These are phyloP conservation scores for Rutstroemia sp. DNA, from an alignment of 2,329 filamentous ascomycete species.

Conservation along the genomic window DNA sequence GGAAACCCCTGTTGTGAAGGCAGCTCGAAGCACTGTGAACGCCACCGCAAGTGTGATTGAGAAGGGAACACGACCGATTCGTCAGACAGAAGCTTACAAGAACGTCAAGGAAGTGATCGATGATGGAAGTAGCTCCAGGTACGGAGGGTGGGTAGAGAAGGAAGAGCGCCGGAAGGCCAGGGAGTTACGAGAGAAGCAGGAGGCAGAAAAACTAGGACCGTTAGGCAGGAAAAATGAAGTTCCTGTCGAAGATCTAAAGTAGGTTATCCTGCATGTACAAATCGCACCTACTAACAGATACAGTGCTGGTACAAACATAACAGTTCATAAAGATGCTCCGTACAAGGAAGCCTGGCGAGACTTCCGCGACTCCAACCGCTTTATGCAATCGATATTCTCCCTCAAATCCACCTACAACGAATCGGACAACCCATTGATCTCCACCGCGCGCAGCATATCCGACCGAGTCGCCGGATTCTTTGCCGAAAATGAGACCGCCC, in stretches of 20 bases:
- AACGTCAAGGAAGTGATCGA: slow-evolving; percentile 94
- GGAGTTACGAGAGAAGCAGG: slow-evolving; percentile 63
- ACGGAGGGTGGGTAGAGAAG: slow-evolving; percentile 95
- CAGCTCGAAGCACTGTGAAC: slow-evolving; percentile 76
- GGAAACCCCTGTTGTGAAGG: slow-evolving; percentile 91
- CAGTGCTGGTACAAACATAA: slow-evolving; percentile 90
- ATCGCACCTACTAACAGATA: slow-evolving; percentile 27
- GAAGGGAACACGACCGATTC: slow-evolving; percentile 88
- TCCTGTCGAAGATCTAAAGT: slow-evolving; percentile 81
- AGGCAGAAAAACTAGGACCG: slow-evolving; percentile 35
- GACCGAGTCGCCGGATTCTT: slow-evolving; percentile 94
- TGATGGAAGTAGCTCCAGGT: slow-evolving; percentile 90
- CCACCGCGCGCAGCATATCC: slow-evolving; percentile 82
- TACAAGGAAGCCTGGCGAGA: slow-evolving; percentile 99
- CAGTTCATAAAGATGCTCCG: slow-evolving; percentile 89
- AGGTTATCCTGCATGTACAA: slow-evolving; percentile 35
- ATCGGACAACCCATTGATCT: slow-evolving; percentile 93
- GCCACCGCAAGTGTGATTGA: slow-evolving; percentile 82
- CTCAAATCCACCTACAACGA: slow-evolving; percentile 87
- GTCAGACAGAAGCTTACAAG: slow-evolving; percentile 92
- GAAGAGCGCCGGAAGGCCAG: slow-evolving; percentile 80
- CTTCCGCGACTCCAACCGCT: slow-evolving; percentile 81
- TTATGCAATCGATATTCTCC: slow-evolving; percentile 82
- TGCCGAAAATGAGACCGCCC: slow-evolving; percentile 94
- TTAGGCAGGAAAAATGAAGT: slow-evolving; percentile 48